Evolutionary conservation across 371 early-diverging fungal genomes (phyloP), one percentile per base, ranked within the genome.

Genomic region (Paraphysoderma sedebokerense): DNA sequence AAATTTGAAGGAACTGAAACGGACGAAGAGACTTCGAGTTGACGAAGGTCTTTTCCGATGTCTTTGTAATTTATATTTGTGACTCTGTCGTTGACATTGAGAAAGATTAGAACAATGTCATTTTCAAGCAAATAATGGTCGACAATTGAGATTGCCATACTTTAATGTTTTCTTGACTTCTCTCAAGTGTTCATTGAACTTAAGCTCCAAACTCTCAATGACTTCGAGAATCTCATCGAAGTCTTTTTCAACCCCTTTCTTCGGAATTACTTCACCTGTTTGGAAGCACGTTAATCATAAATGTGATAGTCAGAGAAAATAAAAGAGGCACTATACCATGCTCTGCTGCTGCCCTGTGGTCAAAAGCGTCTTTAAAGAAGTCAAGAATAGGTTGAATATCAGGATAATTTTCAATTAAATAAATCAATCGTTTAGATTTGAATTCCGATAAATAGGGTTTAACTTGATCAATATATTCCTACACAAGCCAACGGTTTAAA

Each of bases 31-130:
- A 89, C 73, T 57, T 99, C 98, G 13, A 98, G 58, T 64, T 90
- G 92, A 61, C 85, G 92, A 8, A 87, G 72, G 55, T 98, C 98
- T 59, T 98, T 98, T 23, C 92, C 92, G 41, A 93, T 58, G 65
- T 92, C 79, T 54, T 79, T 83, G 68, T 84, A 99, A 3, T 46
- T 52, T n/a, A 82, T 46, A 31, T 68, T 63, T 26, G 64, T 51
- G 3, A 63, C 65, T 35, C 73, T 72, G 51, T 8, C 31, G 1
- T 34, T 55, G 9, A 47, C n/a, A n/a, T n/a, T n/a, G n/a, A n/a
- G 11, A n/a, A 9, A 46, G n/a, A 20, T 8, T 47, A 28, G 13
- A n/a, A 22, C 44, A 46, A 13, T 20, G n/a, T n/a, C n/a, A n/a
- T n/a, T n/a, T 34, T 23, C 34, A 11, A 12, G 37, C 20, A 22